Conservation (phyloP, 1,284 basidiomycete species). For the Cerioporus squamosus region DNA sequence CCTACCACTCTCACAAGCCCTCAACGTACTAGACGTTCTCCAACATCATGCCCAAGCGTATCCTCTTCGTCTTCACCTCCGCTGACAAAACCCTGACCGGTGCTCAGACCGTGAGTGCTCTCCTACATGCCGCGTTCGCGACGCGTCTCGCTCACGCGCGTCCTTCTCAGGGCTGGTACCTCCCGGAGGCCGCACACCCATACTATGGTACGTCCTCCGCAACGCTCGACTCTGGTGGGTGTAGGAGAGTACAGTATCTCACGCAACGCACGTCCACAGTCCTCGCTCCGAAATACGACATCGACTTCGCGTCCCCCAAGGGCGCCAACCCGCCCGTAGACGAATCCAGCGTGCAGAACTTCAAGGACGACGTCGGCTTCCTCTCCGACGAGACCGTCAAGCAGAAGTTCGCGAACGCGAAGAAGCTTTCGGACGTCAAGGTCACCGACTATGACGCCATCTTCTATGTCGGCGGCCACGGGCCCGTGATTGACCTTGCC, state of each 20-base stretch:
- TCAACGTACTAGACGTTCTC: background rate
- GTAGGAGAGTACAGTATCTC: background rate
- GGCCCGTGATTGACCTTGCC: slow-evolving; percentile 73
- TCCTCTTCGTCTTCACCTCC: slow-evolving; percentile 82
- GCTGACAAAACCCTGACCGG: slow-evolving; percentile 65
- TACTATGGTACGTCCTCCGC: slow-evolving; percentile 53
- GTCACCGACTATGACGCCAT: slow-evolving; percentile 70
- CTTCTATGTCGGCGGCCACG: slow-evolving; percentile 82
- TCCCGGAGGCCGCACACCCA: slow-evolving; percentile 81
- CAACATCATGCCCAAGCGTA: slow-evolving; percentile 38
- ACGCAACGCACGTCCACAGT: slow-evolving; percentile 25
- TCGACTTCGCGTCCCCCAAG: slow-evolving; percentile 74
- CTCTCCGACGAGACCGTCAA: slow-evolving; percentile 61
- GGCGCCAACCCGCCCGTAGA: slow-evolving; percentile 81
- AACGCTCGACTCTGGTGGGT: no score
- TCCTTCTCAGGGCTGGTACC: slow-evolving; percentile 61
- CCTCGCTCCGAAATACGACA: slow-evolving; percentile 56
- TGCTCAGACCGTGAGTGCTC: slow-evolving; percentile 51
- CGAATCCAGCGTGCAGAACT: slow-evolving; percentile 58
- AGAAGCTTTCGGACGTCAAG: slow-evolving; percentile 65
- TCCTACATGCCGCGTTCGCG: background rate
- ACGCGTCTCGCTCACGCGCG: background rate
- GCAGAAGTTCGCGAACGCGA: slow-evolving; percentile 61
- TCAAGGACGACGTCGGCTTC: slow-evolving; percentile 68
- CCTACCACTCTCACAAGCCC: background rate